Evolutionary conservation across 805 yeast species (phyloP), one percentile per base, ranked within the genome.

Genomic region (Metschnikowia lunata): DNA sequence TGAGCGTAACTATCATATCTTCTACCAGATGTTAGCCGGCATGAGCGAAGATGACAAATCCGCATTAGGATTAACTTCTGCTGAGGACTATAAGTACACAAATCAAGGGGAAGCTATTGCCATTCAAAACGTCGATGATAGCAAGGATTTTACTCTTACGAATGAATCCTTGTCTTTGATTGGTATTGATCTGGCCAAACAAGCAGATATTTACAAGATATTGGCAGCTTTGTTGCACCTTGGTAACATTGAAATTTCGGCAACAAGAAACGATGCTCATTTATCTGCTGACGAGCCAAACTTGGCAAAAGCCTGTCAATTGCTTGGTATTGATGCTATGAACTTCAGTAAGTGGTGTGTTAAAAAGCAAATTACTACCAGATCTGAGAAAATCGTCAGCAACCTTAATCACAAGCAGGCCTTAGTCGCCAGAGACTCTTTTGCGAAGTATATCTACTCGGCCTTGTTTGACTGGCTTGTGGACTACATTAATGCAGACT

Each of bases 391-490:
- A 64, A 90, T 91, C 60, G 81, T 83, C 38, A 83, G 95, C 23
- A 88, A 85, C 61, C 74, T 91, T 59, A 87, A 78, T 56, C 85
- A 80, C 61, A 80, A 80, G 56, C 96, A 90, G 61, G 95, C 98
- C 8, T 56, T 80, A 26, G 97, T 90, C 28, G 91, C 97, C 11
- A 81, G 96, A 60, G 98, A 91, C 67, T 93, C 99, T n/a, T 95
- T 91, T 42, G 88, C 98, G 39, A 91, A 91, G 64, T 91, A 84
- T 63, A 84, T 93, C 40, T 91, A 93, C 67, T 82, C 97, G 3
- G 86, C 96, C 2, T 68, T 93, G 49, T 91, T 91, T 56, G 98
- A 91, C 60, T 91, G 99, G 99, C 78, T 91, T 47, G 98, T 90
- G 23, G 82, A 78, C 39, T 82, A 82, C 54, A 86, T 89, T 51